Evolutionary conservation across 2,329 filamentous ascomycete species (phyloP), one percentile per base, ranked within the genome.

Genomic region (Colletotrichum sojae): DNA sequence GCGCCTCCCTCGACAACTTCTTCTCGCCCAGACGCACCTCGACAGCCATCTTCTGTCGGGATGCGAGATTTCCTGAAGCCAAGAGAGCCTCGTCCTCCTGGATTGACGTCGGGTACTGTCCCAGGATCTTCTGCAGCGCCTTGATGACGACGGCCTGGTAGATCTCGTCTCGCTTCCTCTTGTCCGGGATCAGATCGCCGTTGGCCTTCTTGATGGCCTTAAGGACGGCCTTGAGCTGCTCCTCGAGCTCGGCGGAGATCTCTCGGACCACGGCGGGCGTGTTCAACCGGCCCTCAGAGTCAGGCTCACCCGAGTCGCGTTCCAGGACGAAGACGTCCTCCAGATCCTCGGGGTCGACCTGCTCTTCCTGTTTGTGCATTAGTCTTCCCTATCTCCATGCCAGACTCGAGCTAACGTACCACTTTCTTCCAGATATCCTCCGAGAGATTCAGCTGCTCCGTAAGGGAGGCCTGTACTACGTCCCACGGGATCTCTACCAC

Each of bases 321-420:
- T 90, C 88, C 16, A 94, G 83, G 54, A 94, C 90, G 73, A 95
- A 94, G 18, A 88, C 89, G 43, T 95, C 92, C 61, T 96, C 94
- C 3, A 93, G 79, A 10, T 94, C 84, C 48, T 92, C 89, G 6
- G 90, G 87, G 13, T 93, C 86, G 31, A 93, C 71, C 3, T 80
- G 77, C 22, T 80, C 78, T 81, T 85, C 67, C 16, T 40, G 5
- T 40, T 36, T 4, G 3, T 1, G 2, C 4, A 49, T 82, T 64
- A 81, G 76, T 52, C 1, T 15, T 36, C 3, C 22, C 45, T 46
- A 9, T 16, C 8, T n/a, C 16, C 18, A 25, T 2, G 5, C 4
- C 31, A 6, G 31, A 18, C 4, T 10, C 59, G 31, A 83, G 73
- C 71, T 78, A 25, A 76, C 83, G 78, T 74, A 85, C 83, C 51